Conservation (phyloP, 805 yeast species). For the Barnettozyma populi region DNA sequence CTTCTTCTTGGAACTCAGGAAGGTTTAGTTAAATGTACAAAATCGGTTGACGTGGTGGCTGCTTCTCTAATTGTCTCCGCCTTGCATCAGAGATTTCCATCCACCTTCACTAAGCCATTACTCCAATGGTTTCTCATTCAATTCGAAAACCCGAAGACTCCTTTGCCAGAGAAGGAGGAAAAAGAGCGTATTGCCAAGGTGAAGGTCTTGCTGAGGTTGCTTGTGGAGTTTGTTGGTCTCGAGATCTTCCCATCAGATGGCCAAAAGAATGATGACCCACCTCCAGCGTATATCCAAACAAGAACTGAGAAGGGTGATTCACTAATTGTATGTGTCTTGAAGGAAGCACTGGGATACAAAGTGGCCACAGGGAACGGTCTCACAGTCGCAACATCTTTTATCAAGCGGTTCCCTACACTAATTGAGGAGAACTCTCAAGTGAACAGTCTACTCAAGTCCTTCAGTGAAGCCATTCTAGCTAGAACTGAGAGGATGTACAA, state of each 20-base stretch:
- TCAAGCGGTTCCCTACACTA: conserved; percentile 40
- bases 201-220: conserved; percentile 42
- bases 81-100: conserved; percentile 68
- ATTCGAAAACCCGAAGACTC: conserved; percentile 33
- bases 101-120: conserved; percentile 45
- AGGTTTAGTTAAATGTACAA: conserved; percentile 47
- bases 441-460: conserved; percentile 33
- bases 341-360: conserved; percentile 40
- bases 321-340: conserved; percentile 37
- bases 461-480: conserved; percentile 37
- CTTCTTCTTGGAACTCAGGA: conserved; percentile 58
- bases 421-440: conserved; percentile 27
- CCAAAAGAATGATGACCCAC: conserved; percentile 36
- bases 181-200: conserved; percentile 35
- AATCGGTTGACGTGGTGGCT: conserved; percentile 53
- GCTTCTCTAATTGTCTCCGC: conserved; percentile 64
- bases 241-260: conserved; percentile 46
- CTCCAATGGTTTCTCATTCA: conserved; percentile 37
- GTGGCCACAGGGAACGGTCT: conserved; percentile 31
- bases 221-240: conserved; percentile 52
- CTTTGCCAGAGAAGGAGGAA: conserved; percentile 38
- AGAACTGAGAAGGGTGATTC: conserved; percentile 32
- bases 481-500: conserved; percentile 32
- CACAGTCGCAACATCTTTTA: conserved; percentile 40
- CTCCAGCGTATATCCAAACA: conserved; percentile 40